Percentiles rank a stretch among this genome's conserved stretches.
phyloP scores from a whole-genome alignment of 306 rosid species.

The Trifolium dubium region DNA sequence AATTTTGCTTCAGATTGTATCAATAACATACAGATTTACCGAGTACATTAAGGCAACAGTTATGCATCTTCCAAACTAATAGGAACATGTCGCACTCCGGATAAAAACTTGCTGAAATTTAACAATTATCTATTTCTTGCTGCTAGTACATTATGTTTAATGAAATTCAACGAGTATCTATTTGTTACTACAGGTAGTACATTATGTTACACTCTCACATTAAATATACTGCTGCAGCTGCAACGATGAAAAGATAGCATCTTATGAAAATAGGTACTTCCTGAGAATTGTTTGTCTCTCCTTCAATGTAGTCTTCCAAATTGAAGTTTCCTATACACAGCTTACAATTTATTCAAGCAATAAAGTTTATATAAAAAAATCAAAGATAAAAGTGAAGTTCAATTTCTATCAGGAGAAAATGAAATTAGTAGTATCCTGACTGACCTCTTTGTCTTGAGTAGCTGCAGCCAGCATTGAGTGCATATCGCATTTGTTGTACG shows the following conservation, averaged over 20 bases:
- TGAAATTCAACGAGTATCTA: not conserved
- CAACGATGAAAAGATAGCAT: slow-evolving; percentile 24
- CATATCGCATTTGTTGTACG: slow-evolving; percentile 57
- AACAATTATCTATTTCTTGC: slow-evolving; percentile 6
- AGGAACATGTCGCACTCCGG: not conserved
- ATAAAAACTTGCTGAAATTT: not conserved
- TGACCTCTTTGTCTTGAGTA: slow-evolving; percentile 58
- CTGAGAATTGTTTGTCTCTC: slow-evolving; percentile 47
- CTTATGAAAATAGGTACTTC: slow-evolving; percentile 29
- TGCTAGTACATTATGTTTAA: not conserved
- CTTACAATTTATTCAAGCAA: not conserved
- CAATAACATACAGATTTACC: not conserved
- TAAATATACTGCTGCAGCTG: not conserved
- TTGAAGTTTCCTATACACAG: slow-evolving; percentile 61
- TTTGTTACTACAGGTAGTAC: not conserved
- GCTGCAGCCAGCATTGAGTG: slow-evolving; percentile 66
- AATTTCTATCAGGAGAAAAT: not conserved
- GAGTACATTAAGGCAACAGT: slow-evolving; percentile 1
- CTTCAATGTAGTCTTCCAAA: slow-evolving; percentile 57
- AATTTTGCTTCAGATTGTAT: slow-evolving; percentile 6
- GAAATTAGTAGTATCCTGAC: slow-evolving; percentile 34
- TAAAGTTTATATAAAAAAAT: not conserved
- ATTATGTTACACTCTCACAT: not conserved
- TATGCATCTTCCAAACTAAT: slow-evolving; percentile 4
- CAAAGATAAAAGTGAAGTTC: not conserved